Percentiles rank a stretch among this genome's conserved stretches.
phyloP scores from a whole-genome alignment of 441 rosid species.

The Croton setiger region DNA sequence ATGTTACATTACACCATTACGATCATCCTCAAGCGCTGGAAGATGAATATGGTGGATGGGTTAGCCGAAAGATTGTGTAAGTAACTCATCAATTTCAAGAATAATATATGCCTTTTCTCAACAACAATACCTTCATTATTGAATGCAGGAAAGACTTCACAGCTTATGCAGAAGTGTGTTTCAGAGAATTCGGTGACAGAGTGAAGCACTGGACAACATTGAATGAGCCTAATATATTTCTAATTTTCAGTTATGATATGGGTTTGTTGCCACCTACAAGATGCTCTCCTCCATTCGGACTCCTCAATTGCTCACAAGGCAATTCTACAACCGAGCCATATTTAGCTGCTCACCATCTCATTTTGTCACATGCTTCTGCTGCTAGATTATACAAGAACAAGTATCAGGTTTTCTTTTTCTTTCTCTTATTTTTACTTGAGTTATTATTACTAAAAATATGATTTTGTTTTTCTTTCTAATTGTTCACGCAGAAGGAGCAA shows the following conservation, averaged over 20 bases:
- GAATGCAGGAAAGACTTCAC: slow-evolving; percentile 62
- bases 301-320: slow-evolving; percentile 47
- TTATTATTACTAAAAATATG: no score
- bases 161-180: slow-evolving; percentile 64
- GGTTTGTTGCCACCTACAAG: slow-evolving; percentile 47
- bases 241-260: slow-evolving; percentile 38
- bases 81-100: neutral
- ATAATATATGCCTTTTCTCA: no score
- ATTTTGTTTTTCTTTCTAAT: no score
- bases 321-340: slow-evolving; percentile 72
- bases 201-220: slow-evolving; percentile 59
- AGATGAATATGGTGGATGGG: slow-evolving; percentile 74
- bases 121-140: neutral
- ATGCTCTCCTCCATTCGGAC: slow-evolving; percentile 47
- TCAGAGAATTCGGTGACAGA: slow-evolving; percentile 66
- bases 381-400: slow-evolving; percentile 50
- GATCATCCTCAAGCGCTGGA: slow-evolving; percentile 74
- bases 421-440: neutral
- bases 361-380: slow-evolving; percentile 71
- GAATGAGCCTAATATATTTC: slow-evolving; percentile 52
- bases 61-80: slow-evolving; percentile 51
- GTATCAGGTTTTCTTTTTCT: slow-evolving; percentile 29
- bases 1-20: slow-evolving; percentile 49
- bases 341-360: slow-evolving; percentile 49
- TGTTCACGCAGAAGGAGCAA: slow-evolving; percentile 48